These are phyloP conservation scores for Suhomyces sp. DNA, from an alignment of 805 yeast genomes.

Conservation along the genomic window DNA sequence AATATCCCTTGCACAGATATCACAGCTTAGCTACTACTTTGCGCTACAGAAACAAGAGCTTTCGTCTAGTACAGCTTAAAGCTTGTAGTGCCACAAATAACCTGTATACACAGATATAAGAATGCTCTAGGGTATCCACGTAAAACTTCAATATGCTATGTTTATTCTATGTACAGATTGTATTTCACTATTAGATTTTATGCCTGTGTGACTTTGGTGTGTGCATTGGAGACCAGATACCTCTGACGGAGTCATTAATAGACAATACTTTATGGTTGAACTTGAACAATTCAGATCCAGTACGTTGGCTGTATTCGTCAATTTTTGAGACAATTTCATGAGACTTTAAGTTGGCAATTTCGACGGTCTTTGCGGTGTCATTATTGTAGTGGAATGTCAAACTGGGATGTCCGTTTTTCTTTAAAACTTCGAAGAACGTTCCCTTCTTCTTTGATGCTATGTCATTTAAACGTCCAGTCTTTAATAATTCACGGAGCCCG, in stretches of 20 bases:
- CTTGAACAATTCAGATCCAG: slow-evolving; percentile 65
- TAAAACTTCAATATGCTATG: background rate
- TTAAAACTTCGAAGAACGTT: slow-evolving; percentile 67
- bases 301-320: slow-evolving; percentile 58
- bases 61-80: background rate
- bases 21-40: background rate
- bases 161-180: slow-evolving; percentile 1
- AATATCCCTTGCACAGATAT: background rate
- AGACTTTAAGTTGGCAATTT: slow-evolving; percentile 70
- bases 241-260: slow-evolving; percentile 81
- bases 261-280: slow-evolving; percentile 74
- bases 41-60: background rate
- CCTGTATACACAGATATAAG: background rate
- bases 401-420: slow-evolving; percentile 83
- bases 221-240: slow-evolving; percentile 97
- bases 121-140: background rate
- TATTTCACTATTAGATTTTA: slow-evolving; percentile 25
- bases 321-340: slow-evolving; percentile 64
- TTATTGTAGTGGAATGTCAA: slow-evolving; percentile 37
- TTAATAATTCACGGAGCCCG: slow-evolving; percentile 73
- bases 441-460: slow-evolving; percentile 62
- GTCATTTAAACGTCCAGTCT: slow-evolving; percentile 45
- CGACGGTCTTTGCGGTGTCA: slow-evolving; percentile 45
- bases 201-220: slow-evolving; percentile 44
- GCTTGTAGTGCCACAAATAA: background rate